Evolutionary conservation across 2,329 filamentous ascomycete genomes (phyloP).

Genomic region (Cladobotryum mycophilum): DNA sequence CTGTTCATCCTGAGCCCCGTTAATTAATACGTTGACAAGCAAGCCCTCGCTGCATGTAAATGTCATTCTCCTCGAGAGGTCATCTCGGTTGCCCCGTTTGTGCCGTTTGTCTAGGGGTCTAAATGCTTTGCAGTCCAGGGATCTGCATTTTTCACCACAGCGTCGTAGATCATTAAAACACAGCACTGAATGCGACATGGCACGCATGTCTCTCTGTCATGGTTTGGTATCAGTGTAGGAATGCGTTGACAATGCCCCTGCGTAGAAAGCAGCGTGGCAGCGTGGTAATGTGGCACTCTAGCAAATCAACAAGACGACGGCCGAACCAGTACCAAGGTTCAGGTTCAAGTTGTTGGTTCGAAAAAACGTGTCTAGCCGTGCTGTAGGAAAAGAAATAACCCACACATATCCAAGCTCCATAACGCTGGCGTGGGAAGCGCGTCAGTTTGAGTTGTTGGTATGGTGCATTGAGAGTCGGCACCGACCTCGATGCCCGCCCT

Average conservation of each 20-base stretch:
- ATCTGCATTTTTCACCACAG: constrained; percentile 11
- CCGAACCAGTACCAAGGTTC: background rate
- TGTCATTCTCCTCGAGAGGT: background rate
- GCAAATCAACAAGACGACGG: background rate
- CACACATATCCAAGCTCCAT: no score
- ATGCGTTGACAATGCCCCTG: background rate
- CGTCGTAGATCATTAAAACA: constrained; percentile 9
- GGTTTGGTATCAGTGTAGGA: background rate
- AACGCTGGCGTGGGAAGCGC: no score
- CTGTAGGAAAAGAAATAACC: background rate
- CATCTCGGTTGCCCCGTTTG: no score
- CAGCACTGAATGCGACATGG: constrained; percentile 9
- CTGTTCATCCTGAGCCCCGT: no score
- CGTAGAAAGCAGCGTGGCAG: background rate
- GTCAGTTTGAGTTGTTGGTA: background rate
- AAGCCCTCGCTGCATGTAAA: constrained; percentile 15
- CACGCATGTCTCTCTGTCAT: background rate
- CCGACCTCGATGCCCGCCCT: background rate
- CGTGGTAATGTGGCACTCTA: background rate
- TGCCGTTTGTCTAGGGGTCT: background rate
- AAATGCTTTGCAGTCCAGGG: constrained; percentile 11
- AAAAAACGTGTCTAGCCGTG: background rate
- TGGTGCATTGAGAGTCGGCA: background rate
- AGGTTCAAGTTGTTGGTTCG: background rate
- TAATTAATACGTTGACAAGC: constrained; percentile 17